Evolutionary conservation across 495 filamentous ascomycete genomes (phyloP).

Genomic region (Neurospora tetraspora): DNA sequence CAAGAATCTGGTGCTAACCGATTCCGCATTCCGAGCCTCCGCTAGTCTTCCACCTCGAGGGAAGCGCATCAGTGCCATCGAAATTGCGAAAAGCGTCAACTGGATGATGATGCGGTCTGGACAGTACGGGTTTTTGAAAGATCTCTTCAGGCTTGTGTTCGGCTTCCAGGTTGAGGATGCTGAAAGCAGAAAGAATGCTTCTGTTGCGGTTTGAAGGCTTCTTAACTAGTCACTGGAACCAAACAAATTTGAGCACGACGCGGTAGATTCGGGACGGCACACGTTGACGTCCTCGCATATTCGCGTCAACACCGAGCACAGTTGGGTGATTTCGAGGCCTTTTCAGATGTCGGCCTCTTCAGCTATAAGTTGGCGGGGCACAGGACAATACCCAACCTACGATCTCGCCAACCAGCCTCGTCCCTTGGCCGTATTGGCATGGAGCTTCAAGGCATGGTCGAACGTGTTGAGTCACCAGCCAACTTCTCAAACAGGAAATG

Average conservation of each 20-base stretch:
- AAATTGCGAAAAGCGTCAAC: conserved; percentile 64
- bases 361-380: background rate
- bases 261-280: background rate
- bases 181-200: conserved; percentile 41
- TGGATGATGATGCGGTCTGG: conserved; percentile 49
- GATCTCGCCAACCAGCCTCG: background rate
- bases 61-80: conserved; percentile 50
- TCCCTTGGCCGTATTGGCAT: background rate
- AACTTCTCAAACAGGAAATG: background rate
- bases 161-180: conserved; percentile 72
- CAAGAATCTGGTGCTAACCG: conserved; percentile 61
- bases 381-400: background rate
- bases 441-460: background rate
- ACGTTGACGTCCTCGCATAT: background rate
- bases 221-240: background rate
- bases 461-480: background rate
- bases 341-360: background rate
- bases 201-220: conserved; percentile 30
- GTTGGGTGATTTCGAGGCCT: background rate
- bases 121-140: conserved; percentile 63
- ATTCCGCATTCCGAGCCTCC: conserved; percentile 52
- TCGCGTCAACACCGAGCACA: background rate
- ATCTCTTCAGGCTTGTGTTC: conserved; percentile 77
- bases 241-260: background rate
- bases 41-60: conserved; percentile 43